Percentiles rank a stretch among this genome's conserved stretches.
phyloP scores from a whole-genome alignment of 2,329 filamentous ascomycete genomes.

The Thelonectria blattea region DNA sequence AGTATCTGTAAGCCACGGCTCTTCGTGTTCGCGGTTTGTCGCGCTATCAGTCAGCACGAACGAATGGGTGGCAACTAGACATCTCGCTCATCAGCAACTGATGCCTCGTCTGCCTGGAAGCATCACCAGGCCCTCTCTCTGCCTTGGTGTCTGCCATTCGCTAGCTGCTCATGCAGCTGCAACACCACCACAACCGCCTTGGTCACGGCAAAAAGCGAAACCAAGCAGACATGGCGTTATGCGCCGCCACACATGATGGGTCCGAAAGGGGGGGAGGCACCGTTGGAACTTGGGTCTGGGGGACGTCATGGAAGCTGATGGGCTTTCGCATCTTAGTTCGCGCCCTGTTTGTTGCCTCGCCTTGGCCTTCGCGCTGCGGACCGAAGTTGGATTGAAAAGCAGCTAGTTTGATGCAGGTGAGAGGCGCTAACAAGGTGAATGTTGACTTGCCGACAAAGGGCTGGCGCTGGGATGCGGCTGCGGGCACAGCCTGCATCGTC shows the following conservation, averaged over 20 bases:
- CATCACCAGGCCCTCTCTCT: slow-evolving; percentile 1
- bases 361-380: slow-evolving; percentile 8
- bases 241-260: slow-evolving; percentile 18
- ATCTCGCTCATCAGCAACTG: not conserved
- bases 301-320: slow-evolving; percentile 14
- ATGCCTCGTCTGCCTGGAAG: slow-evolving; percentile 1
- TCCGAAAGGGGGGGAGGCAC: not conserved
- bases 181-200: slow-evolving; percentile 4
- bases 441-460: slow-evolving; percentile 12
- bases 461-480: too few species aligned
- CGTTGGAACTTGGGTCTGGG: not conserved
- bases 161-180: not conserved
- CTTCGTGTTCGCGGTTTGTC: too few species aligned
- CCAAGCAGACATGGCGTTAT: not conserved
- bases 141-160: slow-evolving; percentile 11
- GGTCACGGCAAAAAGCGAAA: not conserved
- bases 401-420: slow-evolving; percentile 7
- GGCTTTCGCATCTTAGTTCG: not conserved
- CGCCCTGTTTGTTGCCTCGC: slow-evolving; percentile 1
- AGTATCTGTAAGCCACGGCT: too few species aligned
- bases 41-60: too few species aligned
- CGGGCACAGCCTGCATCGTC: not conserved
- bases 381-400: slow-evolving; percentile 12
- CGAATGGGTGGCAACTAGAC: too few species aligned
- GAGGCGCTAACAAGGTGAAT: not conserved